Base-by-base conservation (phyloP, 768 basidiomycete genomes). In the Rhizopogon vesiculosus region DNA sequence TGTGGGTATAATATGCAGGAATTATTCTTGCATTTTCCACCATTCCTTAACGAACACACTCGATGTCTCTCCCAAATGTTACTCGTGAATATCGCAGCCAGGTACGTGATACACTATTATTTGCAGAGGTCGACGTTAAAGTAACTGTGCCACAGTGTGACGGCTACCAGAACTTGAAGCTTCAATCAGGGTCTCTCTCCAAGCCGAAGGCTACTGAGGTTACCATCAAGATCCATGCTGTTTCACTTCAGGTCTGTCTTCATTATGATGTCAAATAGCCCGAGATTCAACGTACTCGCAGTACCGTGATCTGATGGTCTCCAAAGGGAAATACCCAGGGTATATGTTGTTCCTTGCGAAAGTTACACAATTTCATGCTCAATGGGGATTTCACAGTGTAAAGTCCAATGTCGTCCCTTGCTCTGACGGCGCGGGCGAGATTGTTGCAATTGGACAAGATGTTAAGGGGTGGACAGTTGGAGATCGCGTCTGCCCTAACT, bases 401-500 rank as follows among this genome's bases (percentile, higher is more conserved):
- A 69, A 67, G 57, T 45, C 54, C 29, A 59, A 72, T 25, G 56
- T 66, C 35, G 59, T 74, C 38, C 71, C 70, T 7, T 64, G 65
- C 25, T 76, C 84, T 1, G 83, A 86, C 60, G 75, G 78, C 67
- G 80, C 83, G 16, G 83, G 84, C 12, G 82, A 84, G 60, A 70
- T 86, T 46, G 65, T 83, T 33, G 73, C 78, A 1, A 62, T 82
- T 10, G 72, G 75, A 7, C 62, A 61, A 29, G 69, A 68, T 3
- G 71, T 73, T 45, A 78, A 67, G 29, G 69, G 64, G 5, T 85
- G 81, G 82, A 77, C 76, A 60, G 62, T 67, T 5, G 81, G 83
- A n/a, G 82, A 84, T 56, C 78, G 80, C 22, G 80, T 85, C 54
- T 78, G 71, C 57, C 74, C 82, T 8, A 85, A 82, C 64, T 81